Evolutionary conservation across 1,284 basidiomycete genomes (phyloP).

Genomic region (Ustilago tritici): DNA sequence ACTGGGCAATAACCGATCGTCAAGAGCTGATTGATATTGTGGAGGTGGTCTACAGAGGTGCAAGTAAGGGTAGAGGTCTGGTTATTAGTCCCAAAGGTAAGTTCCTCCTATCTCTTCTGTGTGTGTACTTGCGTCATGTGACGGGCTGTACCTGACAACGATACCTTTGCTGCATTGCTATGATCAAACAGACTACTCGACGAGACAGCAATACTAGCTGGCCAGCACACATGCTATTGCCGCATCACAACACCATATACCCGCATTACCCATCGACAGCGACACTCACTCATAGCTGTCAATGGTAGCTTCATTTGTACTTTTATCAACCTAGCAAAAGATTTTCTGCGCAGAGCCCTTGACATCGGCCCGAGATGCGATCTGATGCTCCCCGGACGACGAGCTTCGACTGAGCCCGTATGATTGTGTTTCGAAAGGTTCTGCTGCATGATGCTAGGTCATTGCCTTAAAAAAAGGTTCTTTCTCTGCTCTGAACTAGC

Average conservation of each 20-base stretch:
- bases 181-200: constrained; percentile 56
- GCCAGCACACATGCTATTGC: too few relatives aligned
- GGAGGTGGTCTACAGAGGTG: constrained; percentile 97
- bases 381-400: too few relatives aligned
- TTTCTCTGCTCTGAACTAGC: too few relatives aligned
- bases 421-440: too few relatives aligned
- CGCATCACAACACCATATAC: constrained; percentile 12
- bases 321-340: too few relatives aligned
- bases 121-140: not conserved
- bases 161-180: not conserved
- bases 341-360: too few relatives aligned
- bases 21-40: constrained; percentile 89
- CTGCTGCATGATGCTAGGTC: too few relatives aligned
- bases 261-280: constrained; percentile 1
- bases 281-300: too few relatives aligned
- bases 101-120: not conserved
- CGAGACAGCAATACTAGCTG: constrained; percentile 56
- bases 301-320: too few relatives aligned
- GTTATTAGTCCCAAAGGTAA: constrained; percentile 95
- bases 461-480: too few relatives aligned
- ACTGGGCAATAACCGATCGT: constrained; percentile 68
- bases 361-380: too few relatives aligned
- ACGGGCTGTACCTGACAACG: not conserved
- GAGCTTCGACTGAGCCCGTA: too few relatives aligned
- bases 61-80: constrained; percentile 96